Evolutionary conservation across 2,329 filamentous ascomycete genomes (phyloP).

Genomic region (Pestalotiopsis fici): DNA sequence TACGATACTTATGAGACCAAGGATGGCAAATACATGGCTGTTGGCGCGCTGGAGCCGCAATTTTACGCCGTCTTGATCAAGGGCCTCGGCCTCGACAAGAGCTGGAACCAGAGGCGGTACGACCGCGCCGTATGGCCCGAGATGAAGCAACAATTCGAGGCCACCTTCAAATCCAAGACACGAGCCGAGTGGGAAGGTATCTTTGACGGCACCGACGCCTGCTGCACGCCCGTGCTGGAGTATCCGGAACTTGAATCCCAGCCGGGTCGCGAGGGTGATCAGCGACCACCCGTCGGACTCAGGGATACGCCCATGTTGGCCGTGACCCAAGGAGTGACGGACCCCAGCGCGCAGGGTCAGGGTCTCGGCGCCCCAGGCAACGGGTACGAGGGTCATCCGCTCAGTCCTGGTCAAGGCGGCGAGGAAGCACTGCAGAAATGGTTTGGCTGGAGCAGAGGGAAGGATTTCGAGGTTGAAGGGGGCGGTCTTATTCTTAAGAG

Average conservation of each 20-base stretch:
- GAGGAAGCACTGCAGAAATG: conserved; percentile 69
- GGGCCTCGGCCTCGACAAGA: conserved; percentile 62
- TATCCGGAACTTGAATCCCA: conserved; percentile 66
- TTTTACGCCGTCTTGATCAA: conserved; percentile 74
- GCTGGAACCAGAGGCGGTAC: conserved; percentile 53
- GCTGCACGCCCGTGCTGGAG: conserved; percentile 83
- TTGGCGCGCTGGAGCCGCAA: conserved; percentile 87
- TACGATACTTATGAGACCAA: conserved; percentile 88
- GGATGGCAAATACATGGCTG: conserved; percentile 78
- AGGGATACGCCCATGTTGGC: conserved; percentile 69
- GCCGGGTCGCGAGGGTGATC: conserved; percentile 61
- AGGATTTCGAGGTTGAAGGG: conserved; percentile 66
- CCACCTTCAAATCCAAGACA: conserved; percentile 68
- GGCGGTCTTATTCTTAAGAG: conserved; percentile 60
- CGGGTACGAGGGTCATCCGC: conserved; percentile 63
- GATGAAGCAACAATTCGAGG: conserved; percentile 61
- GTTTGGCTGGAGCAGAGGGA: conserved; percentile 75
- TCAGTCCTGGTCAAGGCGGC: conserved; percentile 72
- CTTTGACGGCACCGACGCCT: conserved; percentile 91
- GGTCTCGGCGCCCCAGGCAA: conserved; percentile 64
- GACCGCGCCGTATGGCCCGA: conserved; percentile 69
- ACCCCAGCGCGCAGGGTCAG: conserved; percentile 55
- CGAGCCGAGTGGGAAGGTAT: conserved; percentile 79
- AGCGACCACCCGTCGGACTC: conserved; percentile 70
- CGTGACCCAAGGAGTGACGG: conserved; percentile 47